Evolutionary conservation across 2,329 filamentous ascomycete species (phyloP).

Genomic region (Geosmithia morbida): DNA sequence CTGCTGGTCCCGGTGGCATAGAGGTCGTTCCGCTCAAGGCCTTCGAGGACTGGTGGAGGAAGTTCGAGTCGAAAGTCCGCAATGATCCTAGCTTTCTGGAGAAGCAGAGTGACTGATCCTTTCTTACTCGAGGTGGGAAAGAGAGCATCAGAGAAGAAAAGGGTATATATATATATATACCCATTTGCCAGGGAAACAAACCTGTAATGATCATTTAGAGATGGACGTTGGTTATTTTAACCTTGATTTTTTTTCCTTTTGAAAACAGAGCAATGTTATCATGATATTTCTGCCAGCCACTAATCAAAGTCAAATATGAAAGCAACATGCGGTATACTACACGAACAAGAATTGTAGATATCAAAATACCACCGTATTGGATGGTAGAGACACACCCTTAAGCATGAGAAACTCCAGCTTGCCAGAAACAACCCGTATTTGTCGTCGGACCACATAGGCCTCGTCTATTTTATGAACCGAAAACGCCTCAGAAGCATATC

Average conservation of each 20-base stretch:
- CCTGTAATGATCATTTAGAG: no score
- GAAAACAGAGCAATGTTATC: no score
- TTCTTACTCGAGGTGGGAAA: background rate
- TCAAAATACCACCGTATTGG: background rate
- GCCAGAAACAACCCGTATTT: no score
- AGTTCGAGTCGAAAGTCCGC: slow-evolving; percentile 81
- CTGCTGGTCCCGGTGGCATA: slow-evolving; percentile 43
- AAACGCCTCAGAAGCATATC: background rate
- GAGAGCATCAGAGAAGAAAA: background rate
- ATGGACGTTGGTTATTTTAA: no score
- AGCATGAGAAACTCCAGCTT: no score
- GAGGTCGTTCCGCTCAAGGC: slow-evolving; percentile 89
- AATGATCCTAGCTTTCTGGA: slow-evolving; percentile 83
- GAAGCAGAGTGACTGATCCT: slow-evolving; percentile 23
- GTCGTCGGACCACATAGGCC: no score
- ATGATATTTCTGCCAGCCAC: no score
- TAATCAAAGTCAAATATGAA: no score
- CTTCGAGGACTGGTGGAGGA: slow-evolving; percentile 96
- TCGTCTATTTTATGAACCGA: background rate
- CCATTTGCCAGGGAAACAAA: no score
- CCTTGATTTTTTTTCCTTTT: no score
- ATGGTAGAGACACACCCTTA: background rate
- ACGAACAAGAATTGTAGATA: background rate
- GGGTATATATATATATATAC: background rate
- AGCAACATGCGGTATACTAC: no score